Percentiles rank a stretch among this genome's conserved stretches.
Evolutionary conservation across 2,329 filamentous ascomycete species (phyloP).

Genomic region (Saccharata proteae): DNA sequence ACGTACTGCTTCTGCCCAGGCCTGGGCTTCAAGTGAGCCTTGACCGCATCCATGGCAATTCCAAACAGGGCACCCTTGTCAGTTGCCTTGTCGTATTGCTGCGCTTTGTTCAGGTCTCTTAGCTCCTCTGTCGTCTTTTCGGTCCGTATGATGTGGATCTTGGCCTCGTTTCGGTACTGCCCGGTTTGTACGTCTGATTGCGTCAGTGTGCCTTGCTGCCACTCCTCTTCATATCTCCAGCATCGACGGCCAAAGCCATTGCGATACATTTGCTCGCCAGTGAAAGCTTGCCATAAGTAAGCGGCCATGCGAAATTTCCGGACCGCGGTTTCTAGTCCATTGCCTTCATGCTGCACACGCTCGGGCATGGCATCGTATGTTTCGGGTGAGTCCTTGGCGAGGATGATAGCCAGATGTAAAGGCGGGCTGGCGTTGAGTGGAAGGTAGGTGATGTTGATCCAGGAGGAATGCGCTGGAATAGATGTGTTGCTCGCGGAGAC

Average conservation of each 20-base stretch:
- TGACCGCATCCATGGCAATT: slow-evolving; percentile 68
- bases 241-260: slow-evolving; percentile 74
- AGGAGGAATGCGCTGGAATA: slow-evolving; percentile 63
- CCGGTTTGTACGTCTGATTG: slow-evolving; percentile 58
- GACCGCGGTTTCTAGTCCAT: slow-evolving; percentile 66
- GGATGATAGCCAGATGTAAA: slow-evolving; percentile 74
- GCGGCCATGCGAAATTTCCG: slow-evolving; percentile 90
- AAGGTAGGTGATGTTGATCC: slow-evolving; percentile 75
- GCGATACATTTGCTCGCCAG: slow-evolving; percentile 88
- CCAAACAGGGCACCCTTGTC: slow-evolving; percentile 62
- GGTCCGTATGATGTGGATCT: slow-evolving; percentile 71
- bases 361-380: slow-evolving; percentile 76
- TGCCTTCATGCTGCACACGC: slow-evolving; percentile 65
- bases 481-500: slow-evolving; percentile 55
- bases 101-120: slow-evolving; percentile 62
- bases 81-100: slow-evolving; percentile 60
- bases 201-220: slow-evolving; percentile 73
- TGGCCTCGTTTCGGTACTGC: slow-evolving; percentile 79
- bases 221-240: slow-evolving; percentile 91
- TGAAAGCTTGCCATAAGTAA: slow-evolving; percentile 95
- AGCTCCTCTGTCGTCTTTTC: slow-evolving; percentile 80
- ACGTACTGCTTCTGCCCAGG: slow-evolving; percentile 80
- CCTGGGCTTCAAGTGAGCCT: slow-evolving; percentile 59
- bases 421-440: slow-evolving; percentile 68
- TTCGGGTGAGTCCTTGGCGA: slow-evolving; percentile 77